phyloP scores from a whole-genome alignment of 2,329 filamentous ascomycete genomes.

The Cordyceps fumosorosea region DNA sequence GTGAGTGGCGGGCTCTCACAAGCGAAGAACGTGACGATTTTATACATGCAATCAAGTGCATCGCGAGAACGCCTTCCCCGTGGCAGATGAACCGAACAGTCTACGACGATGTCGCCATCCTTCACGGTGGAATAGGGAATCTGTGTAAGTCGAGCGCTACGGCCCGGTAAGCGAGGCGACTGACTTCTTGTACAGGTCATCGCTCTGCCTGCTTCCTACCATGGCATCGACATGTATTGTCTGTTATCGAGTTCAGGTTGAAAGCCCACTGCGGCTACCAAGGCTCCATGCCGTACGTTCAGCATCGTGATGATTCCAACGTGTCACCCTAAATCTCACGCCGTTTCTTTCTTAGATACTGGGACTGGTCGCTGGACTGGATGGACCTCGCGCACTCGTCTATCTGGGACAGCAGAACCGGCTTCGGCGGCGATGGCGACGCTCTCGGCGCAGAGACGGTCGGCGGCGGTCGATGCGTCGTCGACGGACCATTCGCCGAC shows the following conservation, averaged over 20 bases:
- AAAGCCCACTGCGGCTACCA: too few species aligned
- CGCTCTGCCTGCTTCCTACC: too few species aligned
- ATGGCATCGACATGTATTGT: too few species aligned
- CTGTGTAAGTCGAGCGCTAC: not conserved
- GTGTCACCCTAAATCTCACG: too few species aligned
- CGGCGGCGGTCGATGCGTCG: too few species aligned
- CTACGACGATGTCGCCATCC: not conserved
- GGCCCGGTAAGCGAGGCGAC: too few species aligned
- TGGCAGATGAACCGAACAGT: not conserved
- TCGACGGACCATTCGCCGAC: too few species aligned
- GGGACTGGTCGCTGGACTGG: slow-evolving; percentile 16
- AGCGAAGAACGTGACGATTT: not conserved
- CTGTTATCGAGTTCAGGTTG: too few species aligned
- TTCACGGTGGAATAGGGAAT: not conserved
- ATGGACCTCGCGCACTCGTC: slow-evolving; percentile 14
- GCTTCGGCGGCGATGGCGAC: slow-evolving; percentile 15
- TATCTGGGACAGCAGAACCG: slow-evolving; percentile 12
- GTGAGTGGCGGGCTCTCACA: slow-evolving; percentile 1
- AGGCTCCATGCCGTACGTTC: too few species aligned
- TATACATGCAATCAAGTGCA: not conserved
- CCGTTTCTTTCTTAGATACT: not conserved
- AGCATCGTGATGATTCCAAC: too few species aligned
- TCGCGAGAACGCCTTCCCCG: not conserved
- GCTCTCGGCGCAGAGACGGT: too few species aligned
- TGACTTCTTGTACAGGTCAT: too few species aligned